Evolutionary conservation across 805 yeast genomes (phyloP), one percentile per base, ranked within the genome.

Genomic region (Candida nemodendra): DNA sequence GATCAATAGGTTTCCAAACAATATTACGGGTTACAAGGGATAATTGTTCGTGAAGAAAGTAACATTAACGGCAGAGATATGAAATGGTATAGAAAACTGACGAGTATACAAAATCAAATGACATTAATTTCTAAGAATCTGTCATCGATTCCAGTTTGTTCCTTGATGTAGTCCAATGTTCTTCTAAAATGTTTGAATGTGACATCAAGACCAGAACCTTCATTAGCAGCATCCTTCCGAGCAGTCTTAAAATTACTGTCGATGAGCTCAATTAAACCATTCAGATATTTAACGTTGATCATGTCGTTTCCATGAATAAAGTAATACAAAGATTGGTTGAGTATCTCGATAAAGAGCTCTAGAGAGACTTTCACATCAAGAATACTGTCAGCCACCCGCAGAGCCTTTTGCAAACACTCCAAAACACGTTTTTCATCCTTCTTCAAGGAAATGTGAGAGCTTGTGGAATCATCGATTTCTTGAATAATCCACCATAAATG

Each of bases 401-500:
- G 61, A 1, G 97, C 79, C 50, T 91, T 79, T 60, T 89, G 96
- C 30, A 91, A 70, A 59, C 96, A 89, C 56, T 93, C 98, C 55
- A 91, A 66, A 1, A 91, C 96, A 25, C 95, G 70, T 54, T 86
- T 86, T 25, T 69, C 70, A 48, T 73, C 79, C 18, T 47, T 53
- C 42, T 56, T 62, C 34, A 51, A 42, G 26, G 59, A 50, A 5
- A 60, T 50, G 26, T 57, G 57, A 11, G 42, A 35, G 12, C 54
- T 29, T 18, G 45, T 36, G 12, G 51, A 27, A 28, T 56, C 61
- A 23, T 52, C 62, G 22, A 47, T 45, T 30, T 59, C 72, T 42
- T 84, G 89, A 17, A 82, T 79, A 54, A 91, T 84, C 93, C 95
- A 86, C 96, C 96, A 93, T 33, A 93, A 65, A 62, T 93, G 97